Evolutionary conservation across 164 flowering plant genomes (phyloP), one percentile per base, ranked within the genome.

Genomic region (Piper betle): DNA sequence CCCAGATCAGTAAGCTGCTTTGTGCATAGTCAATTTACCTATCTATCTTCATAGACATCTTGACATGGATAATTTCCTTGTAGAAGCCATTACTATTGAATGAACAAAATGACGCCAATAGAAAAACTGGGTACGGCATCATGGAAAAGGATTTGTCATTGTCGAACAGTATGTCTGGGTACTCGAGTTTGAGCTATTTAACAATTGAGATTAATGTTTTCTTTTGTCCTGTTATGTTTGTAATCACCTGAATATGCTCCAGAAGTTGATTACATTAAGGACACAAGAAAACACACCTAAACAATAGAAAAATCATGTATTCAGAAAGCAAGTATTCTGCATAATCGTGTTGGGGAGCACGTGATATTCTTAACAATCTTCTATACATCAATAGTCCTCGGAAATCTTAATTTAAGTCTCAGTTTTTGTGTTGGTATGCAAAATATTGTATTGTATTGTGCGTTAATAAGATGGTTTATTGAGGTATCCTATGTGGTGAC

Each of bases 191-290:
- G 73, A 55, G 52, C 62, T 62, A 15, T 2, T 46, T 2, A 10
- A 10, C 15, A 46, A 46, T 46, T 46, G 15, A 46, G 33, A 25
- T 25, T 46, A 6, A 15, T 46, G 33, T 46, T 46, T 46, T 46
- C 50, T 6, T 46, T 82, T 80, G 84, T 80, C 87, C 75, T 78
- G 70, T 77, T 79, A 77, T 77, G 75, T 79, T 78, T 77, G 50
- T 46, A 25, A 25, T 25, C 2, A 25, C 33, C 33, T 25, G n/a
- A n/a, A n/a, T n/a, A n/a, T n/a, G n/a, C n/a, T 16, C 62, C 43
- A 68, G 53, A 68, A 72, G 74, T 65, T 72, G 68, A 72, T 60
- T 54, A 41, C 52, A 50, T 55, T 58, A 53, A 16, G 42, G 58
- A 57, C 18, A 17, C 43, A 39, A 50, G 42, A 66, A 52, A 2